Percentiles rank a stretch among this genome's conserved stretches.
Conservation (phyloP, 768 basidiomycete species). For the Myochromella boudieri region DNA sequence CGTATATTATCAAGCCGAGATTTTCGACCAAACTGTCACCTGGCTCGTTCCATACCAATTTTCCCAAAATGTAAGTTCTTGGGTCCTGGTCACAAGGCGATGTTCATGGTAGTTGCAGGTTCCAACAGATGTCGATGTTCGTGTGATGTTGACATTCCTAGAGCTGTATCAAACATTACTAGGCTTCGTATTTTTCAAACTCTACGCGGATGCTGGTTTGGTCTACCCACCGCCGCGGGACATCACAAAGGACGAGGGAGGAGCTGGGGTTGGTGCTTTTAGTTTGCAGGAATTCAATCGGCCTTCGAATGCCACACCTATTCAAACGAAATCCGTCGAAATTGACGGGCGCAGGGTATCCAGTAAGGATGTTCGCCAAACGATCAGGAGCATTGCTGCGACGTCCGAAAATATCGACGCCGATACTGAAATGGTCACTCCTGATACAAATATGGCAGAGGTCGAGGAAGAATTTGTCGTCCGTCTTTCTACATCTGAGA, state of each 20-base stretch:
- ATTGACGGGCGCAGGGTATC: slow-evolving; percentile 44
- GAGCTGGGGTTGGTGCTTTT: slow-evolving; percentile 88
- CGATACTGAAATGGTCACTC: slow-evolving; percentile 38
- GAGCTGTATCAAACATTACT: slow-evolving; percentile 97
- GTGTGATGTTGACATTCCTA: slow-evolving; percentile 97
- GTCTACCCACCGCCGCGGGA: slow-evolving; percentile 96
- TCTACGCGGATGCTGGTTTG: slow-evolving; percentile 92
- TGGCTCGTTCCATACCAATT: slow-evolving; percentile 99
- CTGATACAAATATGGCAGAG: slow-evolving; percentile 33
- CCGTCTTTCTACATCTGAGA: slow-evolving; percentile 53
- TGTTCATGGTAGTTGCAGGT: slow-evolving; percentile 48
- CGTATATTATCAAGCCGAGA: slow-evolving; percentile 95
- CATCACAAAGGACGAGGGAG: slow-evolving; percentile 74
- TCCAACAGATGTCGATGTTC: slow-evolving; percentile 93
- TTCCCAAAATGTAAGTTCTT: slow-evolving; percentile 76
- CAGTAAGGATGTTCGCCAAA: slow-evolving; percentile 56
- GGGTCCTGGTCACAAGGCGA: slow-evolving; percentile 7
- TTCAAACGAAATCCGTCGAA: slow-evolving; percentile 47
- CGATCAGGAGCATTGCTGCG: slow-evolving; percentile 54
- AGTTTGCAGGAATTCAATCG: slow-evolving; percentile 55
- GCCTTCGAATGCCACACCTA: slow-evolving; percentile 35
- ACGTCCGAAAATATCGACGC: slow-evolving; percentile 25
- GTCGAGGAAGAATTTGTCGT: slow-evolving; percentile 69
- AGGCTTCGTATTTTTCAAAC: slow-evolving; percentile 94
- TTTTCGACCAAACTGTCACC: slow-evolving; percentile 88